Evolutionary conservation across 371 early-diverging fungal species (phyloP).

Genomic region (Coemansia linderi): DNA sequence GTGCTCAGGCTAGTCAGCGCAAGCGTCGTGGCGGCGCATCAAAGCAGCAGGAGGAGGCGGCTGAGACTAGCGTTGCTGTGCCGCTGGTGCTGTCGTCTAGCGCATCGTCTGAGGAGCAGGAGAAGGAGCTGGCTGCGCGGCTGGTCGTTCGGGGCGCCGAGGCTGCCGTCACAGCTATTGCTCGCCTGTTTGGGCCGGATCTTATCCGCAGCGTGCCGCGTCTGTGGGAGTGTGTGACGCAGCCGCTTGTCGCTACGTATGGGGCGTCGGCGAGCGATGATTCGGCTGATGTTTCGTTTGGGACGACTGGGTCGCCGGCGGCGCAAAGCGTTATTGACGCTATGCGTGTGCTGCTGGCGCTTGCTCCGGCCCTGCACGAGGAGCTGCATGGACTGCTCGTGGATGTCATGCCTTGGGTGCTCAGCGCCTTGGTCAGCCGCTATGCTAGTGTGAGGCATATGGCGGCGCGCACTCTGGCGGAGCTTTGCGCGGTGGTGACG

Average conservation of each 20-base stretch:
- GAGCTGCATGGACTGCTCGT: slow-evolving; percentile 56
- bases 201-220: slow-evolving; percentile 76
- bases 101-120: slow-evolving; percentile 55
- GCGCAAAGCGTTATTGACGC: slow-evolving; percentile 82
- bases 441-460: slow-evolving; percentile 79
- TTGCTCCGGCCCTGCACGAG: slow-evolving; percentile 70
- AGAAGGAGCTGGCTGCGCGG: slow-evolving; percentile 57
- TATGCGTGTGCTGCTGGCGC: slow-evolving; percentile 68
- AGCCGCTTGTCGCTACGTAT: slow-evolving; percentile 57
- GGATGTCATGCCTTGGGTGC: slow-evolving; percentile 65
- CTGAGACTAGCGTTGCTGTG: slow-evolving; percentile 14
- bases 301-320: slow-evolving; percentile 8
- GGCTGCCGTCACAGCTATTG: slow-evolving; percentile 68
- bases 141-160: slow-evolving; percentile 85
- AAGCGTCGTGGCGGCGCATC: slow-evolving; percentile 43
- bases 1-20: slow-evolving; percentile 55
- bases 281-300: slow-evolving; percentile 14
- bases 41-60: not conserved
- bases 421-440: slow-evolving; percentile 67
- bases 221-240: slow-evolving; percentile 74
- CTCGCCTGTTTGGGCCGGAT: slow-evolving; percentile 68
- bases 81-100: slow-evolving; percentile 17
- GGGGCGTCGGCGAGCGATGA: slow-evolving; percentile 7
- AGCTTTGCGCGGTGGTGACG: slow-evolving; percentile 69
- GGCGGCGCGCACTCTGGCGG: slow-evolving; percentile 78